Evolutionary conservation across 164 flowering plant species (phyloP).

Genomic region (Magnolia sinica): DNA sequence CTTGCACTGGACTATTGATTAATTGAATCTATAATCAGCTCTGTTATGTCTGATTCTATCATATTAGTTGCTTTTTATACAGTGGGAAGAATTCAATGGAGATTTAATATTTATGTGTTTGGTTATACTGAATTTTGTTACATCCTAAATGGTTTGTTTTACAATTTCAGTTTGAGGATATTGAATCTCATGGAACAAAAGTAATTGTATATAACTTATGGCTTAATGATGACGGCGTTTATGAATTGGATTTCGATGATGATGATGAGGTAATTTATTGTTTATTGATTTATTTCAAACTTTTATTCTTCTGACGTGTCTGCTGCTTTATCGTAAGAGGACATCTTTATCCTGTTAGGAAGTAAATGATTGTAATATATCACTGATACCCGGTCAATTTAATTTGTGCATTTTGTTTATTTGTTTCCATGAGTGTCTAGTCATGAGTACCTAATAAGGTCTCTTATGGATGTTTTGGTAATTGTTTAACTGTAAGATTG

Average conservation of each 20-base stretch:
- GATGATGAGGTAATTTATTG: conserved; percentile 63
- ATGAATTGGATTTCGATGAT: conserved; percentile 80
- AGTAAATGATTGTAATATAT: background rate
- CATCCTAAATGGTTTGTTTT: background rate
- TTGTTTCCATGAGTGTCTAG: no score
- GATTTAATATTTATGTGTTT: background rate
- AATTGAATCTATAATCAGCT: background rate
- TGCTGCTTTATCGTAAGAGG: background rate
- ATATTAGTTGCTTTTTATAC: background rate
- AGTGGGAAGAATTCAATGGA: background rate
- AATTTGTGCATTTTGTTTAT: background rate
- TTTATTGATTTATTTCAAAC: background rate
- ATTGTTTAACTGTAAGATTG: no score
- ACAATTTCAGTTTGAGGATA: conserved; percentile 68
- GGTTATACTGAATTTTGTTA: background rate
- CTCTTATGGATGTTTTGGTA: no score
- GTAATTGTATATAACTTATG: conserved; percentile 76
- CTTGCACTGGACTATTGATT: background rate
- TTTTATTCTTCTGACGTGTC: background rate
- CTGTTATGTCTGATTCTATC: background rate
- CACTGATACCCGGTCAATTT: background rate
- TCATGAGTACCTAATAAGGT: no score
- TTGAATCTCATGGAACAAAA: conserved; percentile 85
- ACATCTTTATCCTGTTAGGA: background rate
- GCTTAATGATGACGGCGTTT: conserved; percentile 91